These are phyloP conservation scores for Austroboletus niveus DNA, from an alignment of 1,284 basidiomycete genomes.

Conservation along the genomic window DNA sequence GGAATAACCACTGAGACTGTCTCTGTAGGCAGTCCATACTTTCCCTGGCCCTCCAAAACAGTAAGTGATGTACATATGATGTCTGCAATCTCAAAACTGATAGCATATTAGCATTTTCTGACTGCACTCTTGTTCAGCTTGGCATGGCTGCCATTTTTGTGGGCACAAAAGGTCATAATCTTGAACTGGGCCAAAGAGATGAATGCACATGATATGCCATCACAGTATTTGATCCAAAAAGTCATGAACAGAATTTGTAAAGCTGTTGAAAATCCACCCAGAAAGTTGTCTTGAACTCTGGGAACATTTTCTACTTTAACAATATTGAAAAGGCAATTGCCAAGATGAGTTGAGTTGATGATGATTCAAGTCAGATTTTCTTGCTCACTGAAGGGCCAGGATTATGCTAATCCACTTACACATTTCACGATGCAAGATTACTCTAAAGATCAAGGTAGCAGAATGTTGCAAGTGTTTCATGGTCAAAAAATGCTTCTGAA, in stretches of 20 bases:
- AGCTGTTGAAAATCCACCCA: not conserved
- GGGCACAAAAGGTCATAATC: slow-evolving; percentile 3
- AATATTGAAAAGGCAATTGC: slow-evolving; percentile 1
- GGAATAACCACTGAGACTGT: too few species aligned
- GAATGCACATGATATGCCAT: not conserved
- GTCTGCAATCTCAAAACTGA: too few species aligned
- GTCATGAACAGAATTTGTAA: not conserved
- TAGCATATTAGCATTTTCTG: not conserved
- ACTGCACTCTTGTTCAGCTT: slow-evolving; percentile 4
- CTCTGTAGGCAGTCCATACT: too few species aligned
- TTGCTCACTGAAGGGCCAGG: too few species aligned
- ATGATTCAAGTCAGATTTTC: too few species aligned
- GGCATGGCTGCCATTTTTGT: slow-evolving; percentile 1
- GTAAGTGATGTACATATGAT: not conserved
- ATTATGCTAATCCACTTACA: not conserved
- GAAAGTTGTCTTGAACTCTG: not conserved
- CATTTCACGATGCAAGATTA: too few species aligned
- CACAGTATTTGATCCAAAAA: too few species aligned
- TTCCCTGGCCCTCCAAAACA: not conserved
- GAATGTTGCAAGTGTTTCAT: too few species aligned
- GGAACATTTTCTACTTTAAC: slow-evolving; percentile 15
- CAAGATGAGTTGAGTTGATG: too few species aligned
- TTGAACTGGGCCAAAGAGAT: slow-evolving; percentile 9
- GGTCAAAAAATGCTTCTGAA: too few species aligned
- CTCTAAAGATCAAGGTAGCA: too few species aligned